phyloP scores from a whole-genome alignment of 2,329 filamentous ascomycete species.

The Cladosporium sp. region DNA sequence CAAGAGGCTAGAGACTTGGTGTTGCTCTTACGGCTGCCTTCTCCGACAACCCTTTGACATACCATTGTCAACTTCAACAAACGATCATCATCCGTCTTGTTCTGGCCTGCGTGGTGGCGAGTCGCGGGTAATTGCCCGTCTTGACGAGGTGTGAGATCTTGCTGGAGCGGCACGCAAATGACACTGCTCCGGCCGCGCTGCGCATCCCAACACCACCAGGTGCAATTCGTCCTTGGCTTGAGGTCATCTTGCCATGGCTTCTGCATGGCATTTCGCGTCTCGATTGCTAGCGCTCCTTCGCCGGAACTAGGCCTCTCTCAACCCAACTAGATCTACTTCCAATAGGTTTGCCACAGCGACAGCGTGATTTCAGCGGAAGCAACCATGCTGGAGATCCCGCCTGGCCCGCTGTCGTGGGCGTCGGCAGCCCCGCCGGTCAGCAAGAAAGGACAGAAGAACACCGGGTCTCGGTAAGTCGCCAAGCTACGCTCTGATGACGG shows the following conservation, averaged over 20 bases:
- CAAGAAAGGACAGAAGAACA: background rate
- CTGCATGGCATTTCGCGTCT: background rate
- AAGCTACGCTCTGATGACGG: conserved; percentile 5
- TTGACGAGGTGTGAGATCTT: too few relatives aligned
- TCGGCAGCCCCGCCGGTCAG: background rate
- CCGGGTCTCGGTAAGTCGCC: background rate
- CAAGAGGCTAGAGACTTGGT: too few relatives aligned
- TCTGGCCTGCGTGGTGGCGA: too few relatives aligned
- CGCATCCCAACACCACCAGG: background rate
- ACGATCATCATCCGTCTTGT: too few relatives aligned
- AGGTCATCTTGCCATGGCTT: background rate
- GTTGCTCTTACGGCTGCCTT: too few relatives aligned
- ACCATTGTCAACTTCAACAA: too few relatives aligned
- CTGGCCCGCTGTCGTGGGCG: background rate
- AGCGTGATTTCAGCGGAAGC: conserved; percentile 2
- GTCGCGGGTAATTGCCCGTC: too few relatives aligned
- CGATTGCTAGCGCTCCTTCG: background rate
- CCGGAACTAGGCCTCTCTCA: background rate
- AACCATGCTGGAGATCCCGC: background rate
- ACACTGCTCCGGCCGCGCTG: too few relatives aligned
- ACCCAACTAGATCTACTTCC: background rate
- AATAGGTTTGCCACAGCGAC: background rate
- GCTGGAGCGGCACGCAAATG: too few relatives aligned
- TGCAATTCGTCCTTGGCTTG: background rate
- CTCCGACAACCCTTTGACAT: too few relatives aligned